Percentiles rank a stretch among this genome's conserved stretches.
These are phyloP conservation scores for Yamadazyma sp. DNA, from an alignment of 805 yeast species.

Conservation along the genomic window DNA sequence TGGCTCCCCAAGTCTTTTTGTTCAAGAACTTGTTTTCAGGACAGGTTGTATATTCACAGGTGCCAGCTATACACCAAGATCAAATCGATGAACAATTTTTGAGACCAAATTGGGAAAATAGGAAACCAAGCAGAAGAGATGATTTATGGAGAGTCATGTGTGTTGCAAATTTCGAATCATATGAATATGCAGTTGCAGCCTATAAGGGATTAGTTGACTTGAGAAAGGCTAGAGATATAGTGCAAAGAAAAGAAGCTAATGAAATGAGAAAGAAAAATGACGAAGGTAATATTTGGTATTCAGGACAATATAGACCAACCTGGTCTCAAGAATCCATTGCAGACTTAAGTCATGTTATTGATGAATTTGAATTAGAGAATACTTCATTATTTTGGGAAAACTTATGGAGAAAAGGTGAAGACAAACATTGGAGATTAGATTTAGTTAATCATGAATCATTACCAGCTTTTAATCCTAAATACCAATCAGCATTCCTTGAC, in stretches of 20 bases:
- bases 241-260: constrained; percentile 58
- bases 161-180: constrained; percentile 62
- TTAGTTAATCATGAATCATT: constrained; percentile 60
- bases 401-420: constrained; percentile 83
- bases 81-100: constrained; percentile 70
- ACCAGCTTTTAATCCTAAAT: constrained; percentile 58
- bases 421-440: constrained; percentile 61
- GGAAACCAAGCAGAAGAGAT: constrained; percentile 72
- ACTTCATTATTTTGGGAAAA: constrained; percentile 77
- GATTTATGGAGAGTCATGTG: constrained; percentile 93
- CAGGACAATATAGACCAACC: constrained; percentile 86
- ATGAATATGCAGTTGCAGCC: constrained; percentile 66
- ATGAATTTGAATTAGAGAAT: constrained; percentile 49
- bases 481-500: constrained; percentile 64
- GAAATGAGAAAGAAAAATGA: constrained; percentile 67
- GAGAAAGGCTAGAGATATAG: constrained; percentile 67
- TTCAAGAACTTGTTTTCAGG: constrained; percentile 87
- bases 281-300: constrained; percentile 81
- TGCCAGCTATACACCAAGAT: constrained; percentile 58
- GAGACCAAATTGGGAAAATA: constrained; percentile 87
- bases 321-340: constrained; percentile 90
- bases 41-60: constrained; percentile 85
- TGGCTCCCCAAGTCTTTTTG: constrained; percentile 80
- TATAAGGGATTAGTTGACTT: constrained; percentile 72
- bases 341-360: constrained; percentile 70